Conservation (phyloP, 139 green algal genomes). For the Tetradesmus obliquus region DNA sequence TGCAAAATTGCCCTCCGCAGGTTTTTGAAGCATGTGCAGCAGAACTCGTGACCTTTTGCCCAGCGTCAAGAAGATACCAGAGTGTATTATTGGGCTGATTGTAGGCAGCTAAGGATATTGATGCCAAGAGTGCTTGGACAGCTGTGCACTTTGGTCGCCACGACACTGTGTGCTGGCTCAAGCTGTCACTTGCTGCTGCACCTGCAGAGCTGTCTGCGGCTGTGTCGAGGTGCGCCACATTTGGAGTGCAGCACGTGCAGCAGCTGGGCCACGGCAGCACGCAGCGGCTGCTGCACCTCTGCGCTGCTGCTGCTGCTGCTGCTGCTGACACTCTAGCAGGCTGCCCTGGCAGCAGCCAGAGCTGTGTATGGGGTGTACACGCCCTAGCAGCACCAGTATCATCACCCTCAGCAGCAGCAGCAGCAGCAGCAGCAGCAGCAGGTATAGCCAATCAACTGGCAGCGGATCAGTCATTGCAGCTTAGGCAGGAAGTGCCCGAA, state of each 20-base stretch:
- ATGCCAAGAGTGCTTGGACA: too few species aligned
- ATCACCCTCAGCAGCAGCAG: background rate
- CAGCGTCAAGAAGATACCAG: too few species aligned
- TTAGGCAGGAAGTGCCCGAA: background rate
- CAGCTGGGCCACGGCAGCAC: constrained; percentile 29
- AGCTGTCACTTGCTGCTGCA: background rate
- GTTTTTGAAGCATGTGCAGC: too few species aligned
- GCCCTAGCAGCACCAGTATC: background rate
- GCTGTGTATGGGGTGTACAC: constrained; percentile 8
- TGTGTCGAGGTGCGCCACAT: background rate
- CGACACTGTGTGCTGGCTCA: too few species aligned
- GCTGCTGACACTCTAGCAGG: background rate
- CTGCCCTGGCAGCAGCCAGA: background rate
- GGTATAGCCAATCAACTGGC: background rate
- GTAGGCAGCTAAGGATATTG: too few species aligned
- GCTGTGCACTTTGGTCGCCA: too few species aligned
- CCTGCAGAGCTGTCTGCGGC: background rate
- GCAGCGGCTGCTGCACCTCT: background rate
- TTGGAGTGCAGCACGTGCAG: constrained; percentile 8
- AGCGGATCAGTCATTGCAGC: background rate
- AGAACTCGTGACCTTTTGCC: too few species aligned
- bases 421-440: constrained; percentile 23
- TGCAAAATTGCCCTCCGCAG: too few species aligned
- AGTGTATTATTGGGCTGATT: too few species aligned
- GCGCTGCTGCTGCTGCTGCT: background rate